These are phyloP conservation scores for Fistulifera pelliculosa DNA, from an alignment of 108 stramenopile species.

Conservation along the genomic window DNA sequence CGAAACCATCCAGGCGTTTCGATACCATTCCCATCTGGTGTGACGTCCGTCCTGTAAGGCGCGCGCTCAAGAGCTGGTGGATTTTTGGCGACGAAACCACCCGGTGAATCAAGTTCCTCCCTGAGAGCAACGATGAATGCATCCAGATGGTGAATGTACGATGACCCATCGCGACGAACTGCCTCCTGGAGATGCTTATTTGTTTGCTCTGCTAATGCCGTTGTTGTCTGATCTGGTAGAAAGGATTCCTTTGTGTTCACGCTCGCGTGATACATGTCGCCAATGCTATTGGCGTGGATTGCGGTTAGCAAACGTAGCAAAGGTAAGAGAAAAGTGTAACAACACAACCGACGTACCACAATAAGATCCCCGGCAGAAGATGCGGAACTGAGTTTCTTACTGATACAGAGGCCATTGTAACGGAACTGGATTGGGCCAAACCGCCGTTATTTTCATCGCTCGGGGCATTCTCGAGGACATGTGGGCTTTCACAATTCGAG, in stretches of 20 bases:
- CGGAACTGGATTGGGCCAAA: background rate
- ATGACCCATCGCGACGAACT: constrained; percentile 62
- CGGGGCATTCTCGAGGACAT: constrained; percentile 15
- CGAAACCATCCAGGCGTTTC: constrained; percentile 84
- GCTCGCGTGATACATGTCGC: constrained; percentile 12
- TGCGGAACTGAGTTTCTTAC: constrained; percentile 77
- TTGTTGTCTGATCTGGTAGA: constrained; percentile 77
- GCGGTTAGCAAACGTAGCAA: background rate
- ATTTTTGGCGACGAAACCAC: constrained; percentile 64
- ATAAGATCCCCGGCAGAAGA: constrained; percentile 73
- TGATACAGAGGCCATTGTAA: constrained; percentile 19
- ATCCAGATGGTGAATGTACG: constrained; percentile 75
- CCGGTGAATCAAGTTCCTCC: constrained; percentile 80
- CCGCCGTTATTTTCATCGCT: background rate
- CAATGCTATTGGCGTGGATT: background rate
- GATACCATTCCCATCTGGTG: constrained; percentile 71
- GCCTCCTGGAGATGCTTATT: constrained; percentile 68
- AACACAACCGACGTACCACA: constrained; percentile 16
- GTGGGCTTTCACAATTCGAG: constrained; percentile 78
- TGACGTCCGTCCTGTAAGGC: constrained; percentile 80
- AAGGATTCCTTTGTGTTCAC: constrained; percentile 77
- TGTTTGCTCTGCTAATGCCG: constrained; percentile 72
- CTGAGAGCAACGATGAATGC: constrained; percentile 75
- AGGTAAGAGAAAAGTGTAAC: background rate
- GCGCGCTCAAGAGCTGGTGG: constrained; percentile 67